A percentile compares a stretch with the other conserved stretches of the same genome.
Conservation (phyloP, 768 basidiomycete species). For the Xanthoconium stramineum region DNA sequence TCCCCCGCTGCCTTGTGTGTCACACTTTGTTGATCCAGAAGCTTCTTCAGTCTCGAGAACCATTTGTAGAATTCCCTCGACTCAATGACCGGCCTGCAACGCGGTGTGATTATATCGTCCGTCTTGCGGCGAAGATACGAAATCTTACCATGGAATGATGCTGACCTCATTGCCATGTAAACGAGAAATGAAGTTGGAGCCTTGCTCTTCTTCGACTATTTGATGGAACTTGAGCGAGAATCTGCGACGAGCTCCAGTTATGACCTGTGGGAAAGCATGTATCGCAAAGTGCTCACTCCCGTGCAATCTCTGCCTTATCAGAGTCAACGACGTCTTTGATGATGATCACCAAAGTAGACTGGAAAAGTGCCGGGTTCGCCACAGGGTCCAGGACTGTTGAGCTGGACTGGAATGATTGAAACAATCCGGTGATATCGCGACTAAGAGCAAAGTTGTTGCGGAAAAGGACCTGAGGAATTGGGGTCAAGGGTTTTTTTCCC, state of each 20-base stretch:
- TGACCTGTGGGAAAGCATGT: not conserved
- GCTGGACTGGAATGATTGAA: conserved; percentile 59
- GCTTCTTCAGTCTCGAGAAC: conserved; percentile 44
- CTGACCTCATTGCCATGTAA: conserved; percentile 52
- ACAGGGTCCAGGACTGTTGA: conserved; percentile 55
- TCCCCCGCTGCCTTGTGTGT: conserved; percentile 50
- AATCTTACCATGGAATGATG: conserved; percentile 52
- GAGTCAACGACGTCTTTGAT: conserved; percentile 69
- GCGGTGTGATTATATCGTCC: not conserved
- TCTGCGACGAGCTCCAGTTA: conserved; percentile 26
- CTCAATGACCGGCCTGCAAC: conserved; percentile 52
- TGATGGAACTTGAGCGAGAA: conserved; percentile 56
- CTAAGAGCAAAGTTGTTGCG: conserved; percentile 64
- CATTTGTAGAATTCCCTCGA: conserved; percentile 55
- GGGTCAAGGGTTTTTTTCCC: not conserved
- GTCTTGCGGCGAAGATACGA: not conserved
- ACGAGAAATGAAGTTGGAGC: conserved; percentile 57
- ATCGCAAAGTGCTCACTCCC: conserved; percentile 43
- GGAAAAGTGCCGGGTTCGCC: conserved; percentile 56
- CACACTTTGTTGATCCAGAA: conserved; percentile 44
- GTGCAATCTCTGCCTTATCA: conserved; percentile 54
- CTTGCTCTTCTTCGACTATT: conserved; percentile 60
- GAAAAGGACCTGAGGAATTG: conserved; percentile 48
- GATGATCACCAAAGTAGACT: conserved; percentile 56
- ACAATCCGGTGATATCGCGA: conserved; percentile 58